Base-by-base conservation (phyloP, 2,329 filamentous ascomycete genomes). In the Hymenoscyphus infarciens region DNA sequence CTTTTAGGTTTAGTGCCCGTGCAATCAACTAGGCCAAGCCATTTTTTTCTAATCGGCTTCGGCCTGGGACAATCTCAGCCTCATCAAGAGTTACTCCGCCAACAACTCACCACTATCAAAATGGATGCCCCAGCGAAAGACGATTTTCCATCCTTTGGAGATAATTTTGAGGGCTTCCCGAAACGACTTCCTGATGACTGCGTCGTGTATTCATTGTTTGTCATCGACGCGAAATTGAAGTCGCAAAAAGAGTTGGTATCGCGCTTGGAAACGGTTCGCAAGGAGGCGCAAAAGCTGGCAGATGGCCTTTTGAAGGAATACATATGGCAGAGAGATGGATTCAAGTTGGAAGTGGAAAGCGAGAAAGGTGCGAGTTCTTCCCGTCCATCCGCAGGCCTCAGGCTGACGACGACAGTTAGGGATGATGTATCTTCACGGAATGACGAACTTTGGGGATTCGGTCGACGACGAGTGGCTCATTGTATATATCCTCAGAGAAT, bases 381-480 rank as follows among this genome's bases (percentile, higher is more conserved):
- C 38, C 11, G 2, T n/a, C 22, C n/a, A 59, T 27, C 11, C 53
- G 49, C 8, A 7, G 16, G n/a, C 33, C 3, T 56, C 55, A 42
- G 54, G 38, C 38, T 57, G 53, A 57, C 22, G 60, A 67, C 16
- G 61, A 64, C 31, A 35, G 27, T 31, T 31, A 83, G 83, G 81
- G 1, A 72, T 85, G 8, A 73, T 80, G n/a, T 87, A 87, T 66
- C 82, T 99, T 5, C 83, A 86, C 66, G 94, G 94, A 22, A 80
- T 82, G 59, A 95, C 92, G 0, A 90, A 94, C 74, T 98, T 92
- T 71, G 93, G 94, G 8, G 96, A 99, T 76, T 95, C 92, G 0
- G 87, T 98, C 3, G 94, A 97, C 72, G 95, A 99, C 71, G 96
- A 99, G 78, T 99, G 95, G 96, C 83, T 98, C 5, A 88, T 98